Evolutionary conservation across 2,329 filamentous ascomycete genomes (phyloP).

Genomic region (Harringtonia aguacate): DNA sequence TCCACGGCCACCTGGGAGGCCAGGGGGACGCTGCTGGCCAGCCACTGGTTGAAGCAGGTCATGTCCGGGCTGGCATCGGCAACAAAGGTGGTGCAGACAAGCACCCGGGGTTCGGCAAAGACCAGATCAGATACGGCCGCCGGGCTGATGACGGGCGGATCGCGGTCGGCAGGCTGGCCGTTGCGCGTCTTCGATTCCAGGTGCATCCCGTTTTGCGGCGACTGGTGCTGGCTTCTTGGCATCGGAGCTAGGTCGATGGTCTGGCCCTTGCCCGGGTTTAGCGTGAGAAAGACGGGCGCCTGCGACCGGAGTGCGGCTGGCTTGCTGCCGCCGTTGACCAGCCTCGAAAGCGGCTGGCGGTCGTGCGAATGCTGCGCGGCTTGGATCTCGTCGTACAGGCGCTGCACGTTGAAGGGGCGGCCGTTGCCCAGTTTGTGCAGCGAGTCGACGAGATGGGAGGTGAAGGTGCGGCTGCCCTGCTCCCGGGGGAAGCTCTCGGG

Average conservation of each 20-base stretch:
- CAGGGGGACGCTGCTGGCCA: slow-evolving; percentile 46
- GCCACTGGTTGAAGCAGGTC: slow-evolving; percentile 55
- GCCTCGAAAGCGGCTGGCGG: slow-evolving; percentile 27
- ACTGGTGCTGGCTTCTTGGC: slow-evolving; percentile 16
- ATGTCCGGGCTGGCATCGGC: slow-evolving; percentile 56
- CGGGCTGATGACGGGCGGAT: slow-evolving; percentile 34
- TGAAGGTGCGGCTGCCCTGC: slow-evolving; percentile 43
- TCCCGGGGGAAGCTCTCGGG: slow-evolving; percentile 38
- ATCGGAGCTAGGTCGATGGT: slow-evolving; percentile 42
- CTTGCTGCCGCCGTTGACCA: slow-evolving; percentile 28
- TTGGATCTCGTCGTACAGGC: slow-evolving; percentile 45
- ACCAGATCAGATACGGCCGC: slow-evolving; percentile 41
- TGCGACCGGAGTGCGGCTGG: slow-evolving; percentile 23
- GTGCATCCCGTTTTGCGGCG: slow-evolving; percentile 7
- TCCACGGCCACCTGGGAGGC: slow-evolving; percentile 51
- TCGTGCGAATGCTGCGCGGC: slow-evolving; percentile 32
- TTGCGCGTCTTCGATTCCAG: slow-evolving; percentile 12
- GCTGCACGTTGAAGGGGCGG: slow-evolving; percentile 45
- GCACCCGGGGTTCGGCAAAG: slow-evolving; percentile 51
- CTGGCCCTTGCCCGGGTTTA: slow-evolving; percentile 43
- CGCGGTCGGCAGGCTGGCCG: slow-evolving; percentile 10
- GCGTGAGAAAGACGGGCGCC: slow-evolving; percentile 41
- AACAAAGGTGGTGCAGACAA: slow-evolving; percentile 57
- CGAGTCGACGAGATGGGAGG: slow-evolving; percentile 43
- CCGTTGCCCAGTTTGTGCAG: slow-evolving; percentile 40